A percentile compares a stretch with the other conserved stretches of the same genome.
Evolutionary conservation across 2,329 filamentous ascomycete genomes (phyloP).

Genomic region (Fusarium irregulare): DNA sequence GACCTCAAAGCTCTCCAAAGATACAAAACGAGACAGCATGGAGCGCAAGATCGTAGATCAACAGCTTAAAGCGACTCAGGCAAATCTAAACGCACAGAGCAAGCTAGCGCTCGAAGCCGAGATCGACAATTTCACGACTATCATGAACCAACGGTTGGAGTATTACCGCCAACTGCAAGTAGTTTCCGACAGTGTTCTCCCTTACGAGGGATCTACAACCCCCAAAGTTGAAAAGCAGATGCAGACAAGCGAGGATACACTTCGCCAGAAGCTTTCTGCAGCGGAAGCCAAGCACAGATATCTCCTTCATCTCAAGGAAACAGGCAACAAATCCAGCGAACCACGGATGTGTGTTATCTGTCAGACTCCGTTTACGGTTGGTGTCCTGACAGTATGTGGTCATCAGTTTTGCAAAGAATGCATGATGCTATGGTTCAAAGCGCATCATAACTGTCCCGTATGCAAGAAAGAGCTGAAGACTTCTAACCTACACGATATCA

Average conservation of each 20-base stretch:
- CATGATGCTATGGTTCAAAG: conserved; percentile 80
- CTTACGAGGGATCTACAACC: conserved; percentile 72
- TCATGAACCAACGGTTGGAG: conserved; percentile 87
- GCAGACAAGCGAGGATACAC: conserved; percentile 51
- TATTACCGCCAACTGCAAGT: conserved; percentile 92
- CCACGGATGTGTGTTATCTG: conserved; percentile 88
- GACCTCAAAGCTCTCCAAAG: conserved; percentile 63
- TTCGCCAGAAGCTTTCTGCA: conserved; percentile 69
- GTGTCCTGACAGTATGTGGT: conserved; percentile 86
- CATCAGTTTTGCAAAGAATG: conserved; percentile 94
- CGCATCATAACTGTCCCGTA: conserved; percentile 81
- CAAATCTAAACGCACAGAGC: conserved; percentile 61
- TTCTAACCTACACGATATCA: conserved; percentile 85
- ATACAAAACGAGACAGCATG: conserved; percentile 65
- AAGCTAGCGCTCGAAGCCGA: conserved; percentile 73
- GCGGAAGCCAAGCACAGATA: conserved; percentile 82
- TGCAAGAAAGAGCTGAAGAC: conserved; percentile 78
- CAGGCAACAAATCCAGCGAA: conserved; percentile 71
- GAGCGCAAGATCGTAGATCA: conserved; percentile 74
- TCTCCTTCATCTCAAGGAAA: conserved; percentile 63
- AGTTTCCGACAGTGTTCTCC: conserved; percentile 87
- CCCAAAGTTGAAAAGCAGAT: conserved; percentile 60
- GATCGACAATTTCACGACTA: conserved; percentile 77
- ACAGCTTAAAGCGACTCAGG: conserved; percentile 71
- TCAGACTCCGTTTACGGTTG: conserved; percentile 78